Percentiles rank a stretch among this genome's conserved stretches.
Evolutionary conservation across 768 basidiomycete species (phyloP).

Genomic region (Kwoniella dendrophila): DNA sequence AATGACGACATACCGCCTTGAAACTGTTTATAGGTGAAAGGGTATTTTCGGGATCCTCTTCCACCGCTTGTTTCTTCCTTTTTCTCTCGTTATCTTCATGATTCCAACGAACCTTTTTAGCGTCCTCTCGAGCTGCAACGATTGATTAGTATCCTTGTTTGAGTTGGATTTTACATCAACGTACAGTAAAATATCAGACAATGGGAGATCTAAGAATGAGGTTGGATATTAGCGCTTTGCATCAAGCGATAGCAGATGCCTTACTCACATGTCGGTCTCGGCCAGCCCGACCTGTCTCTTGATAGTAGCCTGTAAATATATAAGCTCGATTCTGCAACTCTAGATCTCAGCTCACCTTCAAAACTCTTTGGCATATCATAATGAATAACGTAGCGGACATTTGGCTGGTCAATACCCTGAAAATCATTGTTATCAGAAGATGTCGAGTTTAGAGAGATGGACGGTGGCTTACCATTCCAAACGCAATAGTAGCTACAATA

Average conservation of each 20-base stretch:
- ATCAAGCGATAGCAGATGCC: background rate
- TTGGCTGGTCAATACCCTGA: constrained; percentile 55
- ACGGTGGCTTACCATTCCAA: constrained; percentile 54
- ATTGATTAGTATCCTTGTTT: constrained; percentile 9
- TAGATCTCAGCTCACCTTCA: constrained; percentile 39
- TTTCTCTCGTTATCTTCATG: constrained; percentile 30
- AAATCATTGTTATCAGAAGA: background rate
- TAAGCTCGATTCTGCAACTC: background rate
- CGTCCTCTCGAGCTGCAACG: constrained; percentile 53
- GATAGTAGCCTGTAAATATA: constrained; percentile 43
- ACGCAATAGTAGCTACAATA: constrained; percentile 54
- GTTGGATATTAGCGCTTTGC: constrained; percentile 6
- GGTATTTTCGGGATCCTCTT: constrained; percentile 28
- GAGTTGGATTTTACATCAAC: constrained; percentile 3
- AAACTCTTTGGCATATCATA: constrained; percentile 56
- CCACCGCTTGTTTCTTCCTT: constrained; percentile 4
- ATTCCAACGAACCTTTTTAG: constrained; percentile 35
- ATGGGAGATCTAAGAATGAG: constrained; percentile 42
- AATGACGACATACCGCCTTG: constrained; percentile 40
- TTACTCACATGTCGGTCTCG: constrained; percentile 55
- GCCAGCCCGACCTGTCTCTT: constrained; percentile 56
- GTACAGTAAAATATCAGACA: constrained; percentile 56
- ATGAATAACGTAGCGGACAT: constrained; percentile 57
- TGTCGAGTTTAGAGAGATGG: background rate
- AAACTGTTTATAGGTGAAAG: constrained; percentile 48